Conservation (phyloP, 257 asterid genomes). For the Primulina huaijiensis region DNA sequence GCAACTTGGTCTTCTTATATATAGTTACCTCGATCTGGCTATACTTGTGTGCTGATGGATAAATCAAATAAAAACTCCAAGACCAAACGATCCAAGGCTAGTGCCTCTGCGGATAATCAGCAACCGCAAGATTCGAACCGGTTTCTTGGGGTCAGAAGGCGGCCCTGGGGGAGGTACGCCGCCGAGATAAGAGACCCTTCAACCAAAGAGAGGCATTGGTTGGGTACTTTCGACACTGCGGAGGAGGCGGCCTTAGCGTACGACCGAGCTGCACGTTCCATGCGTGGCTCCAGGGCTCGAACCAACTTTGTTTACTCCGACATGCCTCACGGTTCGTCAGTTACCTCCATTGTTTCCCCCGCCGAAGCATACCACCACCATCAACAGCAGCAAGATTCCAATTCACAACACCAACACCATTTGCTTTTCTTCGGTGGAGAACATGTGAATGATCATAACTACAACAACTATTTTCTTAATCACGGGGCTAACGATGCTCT, state of each 20-base stretch:
- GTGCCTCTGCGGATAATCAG: conserved; percentile 24
- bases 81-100: conserved; percentile 37
- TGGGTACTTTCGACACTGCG: conserved; percentile 85
- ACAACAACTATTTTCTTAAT: background rate
- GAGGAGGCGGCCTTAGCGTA: conserved; percentile 91
- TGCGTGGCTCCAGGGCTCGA: conserved; percentile 69
- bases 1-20: background rate
- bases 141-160: conserved; percentile 71
- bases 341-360: conserved; percentile 77
- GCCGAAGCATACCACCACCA: conserved; percentile 42
- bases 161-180: conserved; percentile 93
- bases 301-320: conserved; percentile 86
- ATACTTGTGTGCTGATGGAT: background rate
- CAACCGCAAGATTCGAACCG: conserved; percentile 33
- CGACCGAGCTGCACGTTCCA: conserved; percentile 82
- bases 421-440: conserved; percentile 36
- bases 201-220: conserved; percentile 84
- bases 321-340: conserved; percentile 84
- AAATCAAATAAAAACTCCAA: conserved; percentile 30
- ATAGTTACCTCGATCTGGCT: background rate
- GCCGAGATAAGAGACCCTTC: conserved; percentile 84
- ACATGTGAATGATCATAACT: conserved; percentile 25
- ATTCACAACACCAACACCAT: conserved; percentile 14
- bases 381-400: conserved; percentile 19
- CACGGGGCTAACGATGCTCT: background rate